These are phyloP conservation scores for Hemisphaericaspora subhashii DNA, from an alignment of 1,139 yeast species.

Conservation along the genomic window DNA sequence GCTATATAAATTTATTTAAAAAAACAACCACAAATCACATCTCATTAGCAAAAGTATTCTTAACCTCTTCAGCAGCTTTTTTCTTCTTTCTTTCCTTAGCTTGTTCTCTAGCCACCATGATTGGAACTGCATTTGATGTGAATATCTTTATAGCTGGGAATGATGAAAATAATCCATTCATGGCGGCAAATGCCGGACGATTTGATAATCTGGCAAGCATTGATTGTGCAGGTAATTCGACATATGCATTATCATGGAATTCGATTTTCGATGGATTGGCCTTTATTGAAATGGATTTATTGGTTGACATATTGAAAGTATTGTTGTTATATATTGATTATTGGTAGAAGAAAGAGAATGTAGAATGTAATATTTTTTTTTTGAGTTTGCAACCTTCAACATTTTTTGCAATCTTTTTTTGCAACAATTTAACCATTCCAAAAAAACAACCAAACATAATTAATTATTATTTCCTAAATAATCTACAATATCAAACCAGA, in stretches of 20 bases:
- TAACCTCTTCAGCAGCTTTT: slow-evolving; percentile 5
- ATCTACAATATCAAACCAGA: not conserved
- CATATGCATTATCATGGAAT: not conserved
- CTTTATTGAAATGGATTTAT: too few species aligned
- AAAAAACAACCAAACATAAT: not conserved
- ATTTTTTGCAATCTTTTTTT: too few species aligned
- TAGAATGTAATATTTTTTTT: too few species aligned
- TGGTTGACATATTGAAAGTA: too few species aligned
- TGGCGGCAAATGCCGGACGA: slow-evolving; percentile 59
- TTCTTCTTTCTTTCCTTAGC: slow-evolving; percentile 13
- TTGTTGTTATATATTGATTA: too few species aligned
- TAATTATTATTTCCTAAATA: not conserved
- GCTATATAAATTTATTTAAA: too few species aligned
- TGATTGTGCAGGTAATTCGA: slow-evolving; percentile 45
- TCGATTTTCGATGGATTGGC: not conserved
- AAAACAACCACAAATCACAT: too few species aligned
- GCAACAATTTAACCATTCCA: not conserved
- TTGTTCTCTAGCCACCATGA: slow-evolving; percentile 40
- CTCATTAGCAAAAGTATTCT: not conserved
- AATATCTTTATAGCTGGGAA: slow-evolving; percentile 58
- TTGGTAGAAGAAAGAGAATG: too few species aligned
- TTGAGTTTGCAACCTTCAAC: too few species aligned
- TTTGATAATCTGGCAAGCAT: slow-evolving; percentile 47
- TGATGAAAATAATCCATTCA: slow-evolving; percentile 60
- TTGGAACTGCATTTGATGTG: slow-evolving; percentile 59